Percentiles rank a stretch among this genome's conserved stretches.
These are phyloP conservation scores for Protomyces inundatus DNA, from an alignment of 1,139 yeast species.

Conservation along the genomic window DNA sequence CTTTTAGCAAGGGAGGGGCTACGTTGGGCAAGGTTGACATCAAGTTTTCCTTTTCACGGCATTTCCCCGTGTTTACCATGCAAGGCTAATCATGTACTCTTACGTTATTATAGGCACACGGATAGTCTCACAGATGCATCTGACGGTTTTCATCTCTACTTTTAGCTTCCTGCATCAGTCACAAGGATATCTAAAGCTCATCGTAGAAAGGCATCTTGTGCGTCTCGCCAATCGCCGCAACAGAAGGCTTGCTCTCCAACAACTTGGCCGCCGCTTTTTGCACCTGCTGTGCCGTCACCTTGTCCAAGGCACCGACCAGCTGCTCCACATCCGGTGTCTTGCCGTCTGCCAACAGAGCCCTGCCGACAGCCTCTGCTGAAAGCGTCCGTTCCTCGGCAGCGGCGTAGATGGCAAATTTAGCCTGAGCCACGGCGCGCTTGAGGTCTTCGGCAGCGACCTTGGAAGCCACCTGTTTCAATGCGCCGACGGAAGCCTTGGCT, in stretches of 20 bases:
- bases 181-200: constrained; percentile 50
- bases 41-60: background rate
- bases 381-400: constrained; percentile 43
- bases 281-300: constrained; percentile 46
- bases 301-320: constrained; percentile 37
- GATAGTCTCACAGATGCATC: background rate
- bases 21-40: background rate
- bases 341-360: constrained; percentile 37
- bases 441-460: constrained; percentile 40
- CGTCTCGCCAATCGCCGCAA: constrained; percentile 87
- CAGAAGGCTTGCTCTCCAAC: constrained; percentile 64
- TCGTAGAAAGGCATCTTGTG: constrained; percentile 82
- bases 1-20: background rate
- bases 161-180: background rate
- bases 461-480: constrained; percentile 31
- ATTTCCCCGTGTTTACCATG: background rate
- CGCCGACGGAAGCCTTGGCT: constrained; percentile 50
- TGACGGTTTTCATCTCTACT: background rate
- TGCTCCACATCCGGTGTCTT: constrained; percentile 29
- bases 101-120: background rate
- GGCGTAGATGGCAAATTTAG: constrained; percentile 40
- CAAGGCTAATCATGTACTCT: background rate
- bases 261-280: constrained; percentile 49
- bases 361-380: constrained; percentile 32
- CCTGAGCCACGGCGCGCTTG: constrained; percentile 47